phyloP scores from a whole-genome alignment of 2,329 filamentous ascomycete species.

The Phaeophleospora eucalypticola region DNA sequence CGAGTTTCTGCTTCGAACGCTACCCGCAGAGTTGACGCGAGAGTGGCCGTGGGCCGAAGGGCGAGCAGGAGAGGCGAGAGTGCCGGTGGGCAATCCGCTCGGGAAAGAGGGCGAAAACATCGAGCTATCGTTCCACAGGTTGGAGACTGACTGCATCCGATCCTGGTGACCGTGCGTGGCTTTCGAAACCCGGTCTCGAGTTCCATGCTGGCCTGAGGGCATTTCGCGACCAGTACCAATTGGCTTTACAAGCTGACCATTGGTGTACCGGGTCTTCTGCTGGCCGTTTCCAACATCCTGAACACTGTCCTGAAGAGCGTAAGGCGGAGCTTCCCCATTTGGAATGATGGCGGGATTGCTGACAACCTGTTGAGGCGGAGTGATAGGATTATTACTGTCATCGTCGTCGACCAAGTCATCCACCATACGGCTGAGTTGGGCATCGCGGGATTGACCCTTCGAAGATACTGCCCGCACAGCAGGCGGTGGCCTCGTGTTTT shows the following conservation, averaged over 20 bases:
- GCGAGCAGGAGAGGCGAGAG: constrained; percentile 25
- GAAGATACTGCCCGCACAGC: constrained; percentile 8
- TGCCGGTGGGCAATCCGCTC: constrained; percentile 29
- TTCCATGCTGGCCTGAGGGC: background rate
- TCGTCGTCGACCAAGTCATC: constrained; percentile 51
- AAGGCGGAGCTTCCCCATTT: constrained; percentile 37
- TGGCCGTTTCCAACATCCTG: constrained; percentile 28
- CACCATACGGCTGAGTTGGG: constrained; percentile 56
- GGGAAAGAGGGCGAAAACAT: constrained; percentile 31
- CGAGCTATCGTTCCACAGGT: constrained; percentile 25
- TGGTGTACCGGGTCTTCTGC: background rate
- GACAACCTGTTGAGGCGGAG: constrained; percentile 40
- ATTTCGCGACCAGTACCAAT: too few relatives aligned
- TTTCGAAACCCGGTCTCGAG: background rate
- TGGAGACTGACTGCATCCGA: constrained; percentile 29
- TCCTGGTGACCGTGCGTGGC: constrained; percentile 13
- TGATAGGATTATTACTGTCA: constrained; percentile 44
- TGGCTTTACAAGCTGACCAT: background rate
- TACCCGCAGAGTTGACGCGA: constrained; percentile 42
- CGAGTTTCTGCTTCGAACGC: constrained; percentile 36
- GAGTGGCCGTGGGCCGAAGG: constrained; percentile 32
- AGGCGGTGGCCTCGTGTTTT: constrained; percentile 13
- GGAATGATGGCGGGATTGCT: constrained; percentile 26
- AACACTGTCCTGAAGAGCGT: constrained; percentile 28
- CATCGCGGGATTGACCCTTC: constrained; percentile 33